Percentiles rank a stretch among this genome's conserved stretches.
Conservation (phyloP, 2,329 filamentous ascomycete genomes). For the Pseudonectria buxi region DNA sequence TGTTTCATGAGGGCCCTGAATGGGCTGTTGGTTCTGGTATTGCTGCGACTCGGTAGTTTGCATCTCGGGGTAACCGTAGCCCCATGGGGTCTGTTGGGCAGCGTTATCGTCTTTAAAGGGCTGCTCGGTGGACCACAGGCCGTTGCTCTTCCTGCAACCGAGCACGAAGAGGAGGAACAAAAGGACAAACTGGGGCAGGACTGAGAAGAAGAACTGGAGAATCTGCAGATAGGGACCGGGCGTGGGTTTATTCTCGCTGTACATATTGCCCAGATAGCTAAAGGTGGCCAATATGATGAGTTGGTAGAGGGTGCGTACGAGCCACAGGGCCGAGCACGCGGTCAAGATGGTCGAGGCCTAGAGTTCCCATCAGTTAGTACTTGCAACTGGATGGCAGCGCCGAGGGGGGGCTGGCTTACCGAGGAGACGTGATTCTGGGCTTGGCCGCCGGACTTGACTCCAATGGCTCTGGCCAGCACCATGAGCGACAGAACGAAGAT, state of each 20-base stretch:
- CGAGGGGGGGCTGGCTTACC: constrained; percentile 6
- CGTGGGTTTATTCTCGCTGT: neutral
- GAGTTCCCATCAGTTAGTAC: neutral
- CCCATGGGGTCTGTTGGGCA: constrained; percentile 13
- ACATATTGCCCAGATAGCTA: constrained; percentile 4
- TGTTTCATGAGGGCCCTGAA: neutral
- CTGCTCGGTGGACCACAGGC: constrained; percentile 21
- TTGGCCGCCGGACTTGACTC: constrained; percentile 13
- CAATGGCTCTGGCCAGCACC: constrained; percentile 7
- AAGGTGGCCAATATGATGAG: constrained; percentile 13
- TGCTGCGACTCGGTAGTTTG: constrained; percentile 5
- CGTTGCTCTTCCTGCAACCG: constrained; percentile 17
- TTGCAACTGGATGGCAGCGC: too few species aligned
- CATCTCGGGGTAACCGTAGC: constrained; percentile 7
- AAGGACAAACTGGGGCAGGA: constrained; percentile 20
- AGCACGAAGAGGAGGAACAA: constrained; percentile 21
- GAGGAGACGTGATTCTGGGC: constrained; percentile 8
- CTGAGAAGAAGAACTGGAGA: constrained; percentile 16
- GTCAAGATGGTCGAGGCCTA: constrained; percentile 20
- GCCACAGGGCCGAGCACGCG: constrained; percentile 16
- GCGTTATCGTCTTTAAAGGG: constrained; percentile 6
- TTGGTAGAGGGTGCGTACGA: constrained; percentile 19
- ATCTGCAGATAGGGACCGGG: constrained; percentile 11
- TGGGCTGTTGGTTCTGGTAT: constrained; percentile 1
- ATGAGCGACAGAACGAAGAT: constrained; percentile 11